Evolutionary conservation across 2,329 filamentous ascomycete genomes (phyloP).

Genomic region (Ophiosphaerella korrae): DNA sequence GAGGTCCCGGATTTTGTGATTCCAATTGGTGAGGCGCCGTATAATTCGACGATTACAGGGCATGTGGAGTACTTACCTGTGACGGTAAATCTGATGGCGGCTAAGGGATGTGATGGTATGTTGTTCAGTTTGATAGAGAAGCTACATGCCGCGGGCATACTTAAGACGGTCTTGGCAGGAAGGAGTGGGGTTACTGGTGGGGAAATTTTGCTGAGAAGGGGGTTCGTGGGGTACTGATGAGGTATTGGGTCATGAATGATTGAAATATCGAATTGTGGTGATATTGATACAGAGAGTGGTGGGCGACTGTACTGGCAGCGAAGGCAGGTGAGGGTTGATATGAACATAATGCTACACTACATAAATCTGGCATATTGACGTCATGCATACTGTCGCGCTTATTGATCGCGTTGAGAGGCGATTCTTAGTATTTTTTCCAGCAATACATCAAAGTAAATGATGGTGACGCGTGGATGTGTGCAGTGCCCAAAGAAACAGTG

Average conservation of each 20-base stretch:
- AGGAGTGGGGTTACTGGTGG: slow-evolving; percentile 48
- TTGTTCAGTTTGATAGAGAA: slow-evolving; percentile 60
- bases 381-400: background rate
- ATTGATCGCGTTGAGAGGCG: background rate
- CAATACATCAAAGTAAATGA: background rate
- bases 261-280: background rate
- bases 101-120: slow-evolving; percentile 66
- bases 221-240: slow-evolving; percentile 24
- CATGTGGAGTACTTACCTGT: slow-evolving; percentile 62
- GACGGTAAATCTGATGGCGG: slow-evolving; percentile 62
- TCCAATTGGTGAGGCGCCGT: slow-evolving; percentile 51
- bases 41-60: slow-evolving; percentile 54
- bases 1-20: slow-evolving; percentile 56
- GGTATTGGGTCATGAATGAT: no score
- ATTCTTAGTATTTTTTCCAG: background rate
- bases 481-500: background rate
- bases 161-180: slow-evolving; percentile 54
- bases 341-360: background rate
- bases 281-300: no score
- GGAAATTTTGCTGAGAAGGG: slow-evolving; percentile 45
- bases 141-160: slow-evolving; percentile 55
- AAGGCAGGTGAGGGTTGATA: no score
- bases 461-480: slow-evolving; percentile 3
- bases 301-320: no score
- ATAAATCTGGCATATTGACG: background rate